A percentile compares a stretch with the other conserved stretches of the same genome.
Evolutionary conservation across 257 asterid species (phyloP).

Genomic region (Solanum megistacrolobum): DNA sequence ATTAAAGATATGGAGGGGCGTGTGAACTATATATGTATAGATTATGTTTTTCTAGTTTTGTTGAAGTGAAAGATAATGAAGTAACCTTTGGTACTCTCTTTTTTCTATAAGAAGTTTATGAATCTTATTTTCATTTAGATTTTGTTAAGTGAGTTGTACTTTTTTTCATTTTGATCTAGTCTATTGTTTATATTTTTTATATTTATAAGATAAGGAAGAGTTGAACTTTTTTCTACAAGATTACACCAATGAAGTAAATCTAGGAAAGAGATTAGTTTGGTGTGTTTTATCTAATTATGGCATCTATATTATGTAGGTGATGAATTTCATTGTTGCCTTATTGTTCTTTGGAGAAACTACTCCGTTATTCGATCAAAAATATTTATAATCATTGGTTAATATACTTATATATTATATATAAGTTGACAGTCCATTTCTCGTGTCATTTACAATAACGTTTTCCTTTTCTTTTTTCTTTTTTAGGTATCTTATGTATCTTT

Average conservation of each 20-base stretch:
- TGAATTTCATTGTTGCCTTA: neutral
- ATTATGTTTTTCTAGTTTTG: neutral
- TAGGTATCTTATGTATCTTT: neutral
- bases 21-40: neutral
- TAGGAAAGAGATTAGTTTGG: neutral
- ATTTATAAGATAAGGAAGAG: neutral
- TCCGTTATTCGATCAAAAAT: neutral
- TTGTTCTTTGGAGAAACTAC: neutral
- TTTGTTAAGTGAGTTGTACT: neutral
- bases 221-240: neutral
- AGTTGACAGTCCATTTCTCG: neutral
- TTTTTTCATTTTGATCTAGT: neutral
- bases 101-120: neutral
- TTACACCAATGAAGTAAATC: neutral
- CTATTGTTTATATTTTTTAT: neutral
- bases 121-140: neutral
- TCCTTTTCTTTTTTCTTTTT: too few relatives aligned
- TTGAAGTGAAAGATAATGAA: neutral
- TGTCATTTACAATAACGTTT: too few relatives aligned
- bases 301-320: neutral
- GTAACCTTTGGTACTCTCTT: slow-evolving; percentile 11
- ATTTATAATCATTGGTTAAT: neutral
- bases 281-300: neutral
- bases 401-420: neutral
- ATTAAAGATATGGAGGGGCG: neutral